Evolutionary conservation across 345 rosid genomes (phyloP).

Genomic region (Populus tremula): DNA sequence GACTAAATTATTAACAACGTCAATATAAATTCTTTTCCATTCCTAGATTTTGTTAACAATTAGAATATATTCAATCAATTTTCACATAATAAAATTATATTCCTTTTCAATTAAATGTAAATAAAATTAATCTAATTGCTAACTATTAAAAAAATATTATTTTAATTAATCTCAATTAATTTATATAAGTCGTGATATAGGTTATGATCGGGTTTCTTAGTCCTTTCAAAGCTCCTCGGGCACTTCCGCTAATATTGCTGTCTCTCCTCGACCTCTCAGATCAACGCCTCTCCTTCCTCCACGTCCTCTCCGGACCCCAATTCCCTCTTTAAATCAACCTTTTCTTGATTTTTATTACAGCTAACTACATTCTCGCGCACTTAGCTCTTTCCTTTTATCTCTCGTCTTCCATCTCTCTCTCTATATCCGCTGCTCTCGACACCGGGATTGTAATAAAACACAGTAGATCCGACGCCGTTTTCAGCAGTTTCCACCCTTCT

Average conservation of each 20-base stretch:
- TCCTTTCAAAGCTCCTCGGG: background rate
- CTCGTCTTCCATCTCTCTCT: background rate
- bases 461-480: constrained; percentile 22
- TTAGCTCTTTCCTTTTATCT: background rate
- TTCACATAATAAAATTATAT: too few relatives aligned
- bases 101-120: too few relatives aligned
- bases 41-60: too few relatives aligned
- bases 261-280: constrained; percentile 13
- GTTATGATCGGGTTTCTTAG: too few relatives aligned
- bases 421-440: constrained; percentile 4
- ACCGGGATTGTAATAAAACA: background rate
- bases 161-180: too few relatives aligned
- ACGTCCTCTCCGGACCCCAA: constrained; percentile 14
- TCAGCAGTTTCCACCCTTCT: background rate
- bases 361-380: background rate
- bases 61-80: too few relatives aligned
- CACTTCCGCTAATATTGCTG: constrained; percentile 21
- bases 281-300: constrained; percentile 14
- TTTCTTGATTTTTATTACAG: background rate
- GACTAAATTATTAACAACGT: background rate
- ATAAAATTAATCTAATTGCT: too few relatives aligned
- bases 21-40: background rate
- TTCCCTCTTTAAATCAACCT: constrained; percentile 7
- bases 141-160: too few relatives aligned
- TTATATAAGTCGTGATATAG: too few relatives aligned